Percentiles rank a stretch among this genome's conserved stretches.
Evolutionary conservation across 164 flowering plant genomes (phyloP).

Genomic region (Buxus sempervirens): DNA sequence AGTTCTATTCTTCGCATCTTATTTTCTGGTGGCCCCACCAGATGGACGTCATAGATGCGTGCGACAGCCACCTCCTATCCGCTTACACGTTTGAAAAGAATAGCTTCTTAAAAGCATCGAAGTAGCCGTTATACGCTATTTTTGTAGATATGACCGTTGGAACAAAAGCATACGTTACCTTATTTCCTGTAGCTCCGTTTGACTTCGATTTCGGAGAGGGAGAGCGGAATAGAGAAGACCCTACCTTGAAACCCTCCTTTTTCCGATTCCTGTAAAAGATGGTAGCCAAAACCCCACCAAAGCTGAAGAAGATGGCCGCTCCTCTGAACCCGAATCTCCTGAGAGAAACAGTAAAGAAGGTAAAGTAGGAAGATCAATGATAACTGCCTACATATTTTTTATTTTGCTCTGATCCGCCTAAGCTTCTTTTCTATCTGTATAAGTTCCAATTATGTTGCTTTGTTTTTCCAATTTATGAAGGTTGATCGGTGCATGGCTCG

Average conservation of each 20-base stretch:
- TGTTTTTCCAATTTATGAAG: slow-evolving; percentile 41
- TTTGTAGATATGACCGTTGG: slow-evolving; percentile 37
- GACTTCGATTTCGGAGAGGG: slow-evolving; percentile 12
- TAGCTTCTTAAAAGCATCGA: neutral
- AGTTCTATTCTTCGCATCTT: too few relatives aligned
- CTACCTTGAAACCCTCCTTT: slow-evolving; percentile 8
- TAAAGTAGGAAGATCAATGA: slow-evolving; percentile 7
- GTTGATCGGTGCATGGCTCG: slow-evolving; percentile 90
- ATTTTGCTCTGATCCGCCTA: slow-evolving; percentile 4
- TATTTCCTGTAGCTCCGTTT: neutral
- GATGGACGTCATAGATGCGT: too few relatives aligned
- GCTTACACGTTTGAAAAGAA: neutral
- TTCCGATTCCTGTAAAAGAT: slow-evolving; percentile 25
- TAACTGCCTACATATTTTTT: neutral
- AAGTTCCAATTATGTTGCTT: too few relatives aligned
- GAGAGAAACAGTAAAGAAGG: slow-evolving; percentile 84
- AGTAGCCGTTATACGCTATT: slow-evolving; percentile 29
- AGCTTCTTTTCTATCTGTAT: too few relatives aligned
- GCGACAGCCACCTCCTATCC: too few relatives aligned
- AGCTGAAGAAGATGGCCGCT: slow-evolving; percentile 53
- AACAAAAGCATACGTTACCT: slow-evolving; percentile 22
- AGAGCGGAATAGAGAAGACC: slow-evolving; percentile 10
- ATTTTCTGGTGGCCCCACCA: too few relatives aligned
- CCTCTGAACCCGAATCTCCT: slow-evolving; percentile 68
- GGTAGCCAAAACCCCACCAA: slow-evolving; percentile 92